Base-by-base conservation (phyloP, 1,284 basidiomycete species). In the Nidula niveotomentosa region DNA sequence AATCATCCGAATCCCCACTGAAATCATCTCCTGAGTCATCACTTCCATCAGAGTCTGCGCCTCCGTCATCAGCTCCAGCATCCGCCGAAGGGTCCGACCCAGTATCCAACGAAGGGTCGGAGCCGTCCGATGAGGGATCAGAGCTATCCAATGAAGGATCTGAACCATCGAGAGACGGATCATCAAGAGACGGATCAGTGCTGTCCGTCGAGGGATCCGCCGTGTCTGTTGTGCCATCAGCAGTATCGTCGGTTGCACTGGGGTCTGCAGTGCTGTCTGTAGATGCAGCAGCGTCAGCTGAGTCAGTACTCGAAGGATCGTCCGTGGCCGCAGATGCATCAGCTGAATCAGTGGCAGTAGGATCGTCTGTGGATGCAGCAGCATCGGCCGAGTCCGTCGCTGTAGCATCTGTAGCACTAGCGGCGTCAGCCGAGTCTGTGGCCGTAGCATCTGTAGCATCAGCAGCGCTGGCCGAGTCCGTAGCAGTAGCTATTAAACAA, bases 391-490 rank as follows among this genome's bases (percentile, higher is more conserved):
- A 37, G 44, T 61, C 56, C 17, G 58, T 59, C 46, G 51, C 54
- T 15, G 57, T 54, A 7, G 52, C 46, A 36, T 56, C 60, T 7
- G 60, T 60, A 9, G 54, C 37, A n/a, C 53, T 51, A 23, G 59
- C 54, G 6, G 52, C 53, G 37, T 33, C 51, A 13, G 53, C 57
- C 18, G 54, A 56, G 35, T 58, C 56, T 41, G 53, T 45, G 23
- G 54, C 60, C 8, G 59, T 56, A 39, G 57, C 53, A 35, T 57
- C 57, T 2, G 61, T 60, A 8, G 53, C 55, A 13, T 55, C 58
- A 15, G 54, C 54, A 1, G 56, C 54, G 18, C 36, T 52, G 3
- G 53, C 6, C 36, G 35, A 30, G 15, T 37, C 39, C 2, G 39
- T 41, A 41, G 12, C 39, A 41, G 39, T 30, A 5, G 30, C 30